Base-by-base conservation (phyloP, 1,139 yeast species). In the Pichia sp. region DNA sequence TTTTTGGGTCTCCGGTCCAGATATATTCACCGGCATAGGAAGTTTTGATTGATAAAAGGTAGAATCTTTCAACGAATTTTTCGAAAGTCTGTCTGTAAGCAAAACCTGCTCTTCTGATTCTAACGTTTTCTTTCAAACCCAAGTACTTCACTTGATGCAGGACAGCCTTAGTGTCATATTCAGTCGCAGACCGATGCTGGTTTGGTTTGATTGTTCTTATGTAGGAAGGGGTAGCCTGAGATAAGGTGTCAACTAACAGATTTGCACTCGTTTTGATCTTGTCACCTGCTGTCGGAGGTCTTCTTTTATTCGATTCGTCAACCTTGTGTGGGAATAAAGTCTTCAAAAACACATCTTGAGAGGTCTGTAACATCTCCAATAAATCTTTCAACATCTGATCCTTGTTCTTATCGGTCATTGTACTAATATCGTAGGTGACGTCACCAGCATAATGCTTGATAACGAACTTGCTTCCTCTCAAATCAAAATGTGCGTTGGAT, bases 381-480 rank as follows among this genome's bases (percentile, higher is more conserved):
- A 93, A 73, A 71, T 93, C 98, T 67, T 89, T 87, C 69, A 88
- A 82, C 78, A 95, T 76, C 61, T 89, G 93, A 68, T 95, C 99
- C 70, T 95, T 95, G 69, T 95, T 95, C 70, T 95, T 95, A 68
- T 95, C 99, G 2, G 99, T 93, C 89, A 95, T 91, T 18, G 91
- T 88, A 31, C 76, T 74, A 52, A 91, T 85, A 59, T 91, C 96
- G 66, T 95, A 95, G 34, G 91, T 86, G 48, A 95, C 99, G 72
- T 95, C 99, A 66, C 99, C 99, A 34, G 99, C 99, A 72, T 95
- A 95, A 70, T 95, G 99, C 72, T 89, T 91, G 65, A 95, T 83
- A 57, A 95, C 75, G 61, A 95, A 95, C 67, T 93, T 91, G 44
- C 85, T 82, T 59, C 88, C 85, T 64, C 99, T 83, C 62, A 88